Conservation (phyloP, 202 grass and related monocot species). For the Saccharum hybrid region DNA sequence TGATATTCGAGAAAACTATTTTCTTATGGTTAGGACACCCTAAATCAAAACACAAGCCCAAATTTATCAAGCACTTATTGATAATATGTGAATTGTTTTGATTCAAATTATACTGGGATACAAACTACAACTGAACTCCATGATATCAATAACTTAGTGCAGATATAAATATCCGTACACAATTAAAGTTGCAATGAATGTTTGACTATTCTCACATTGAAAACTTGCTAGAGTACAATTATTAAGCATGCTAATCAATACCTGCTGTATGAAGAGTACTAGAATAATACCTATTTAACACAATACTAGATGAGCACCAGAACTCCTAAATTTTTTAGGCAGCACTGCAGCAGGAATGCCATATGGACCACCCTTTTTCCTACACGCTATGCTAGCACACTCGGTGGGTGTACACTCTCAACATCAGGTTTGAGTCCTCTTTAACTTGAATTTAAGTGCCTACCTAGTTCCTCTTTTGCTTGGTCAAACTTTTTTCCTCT, state of each 20-base stretch:
- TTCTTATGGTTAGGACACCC: neutral
- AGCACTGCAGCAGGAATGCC: neutral
- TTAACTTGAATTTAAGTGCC: neutral
- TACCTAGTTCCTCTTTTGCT: neutral
- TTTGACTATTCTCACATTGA: neutral
- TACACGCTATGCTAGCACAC: neutral
- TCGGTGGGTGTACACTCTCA: neutral
- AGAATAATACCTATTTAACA: neutral
- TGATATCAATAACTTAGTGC: slow-evolving; percentile 4
- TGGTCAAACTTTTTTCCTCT: neutral
- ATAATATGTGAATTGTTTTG: slow-evolving; percentile 1
- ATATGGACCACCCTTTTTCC: neutral
- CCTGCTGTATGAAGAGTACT: neutral
- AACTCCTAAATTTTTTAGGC: neutral
- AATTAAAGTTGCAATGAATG: neutral
- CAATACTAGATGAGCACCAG: neutral
- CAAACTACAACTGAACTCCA: neutral
- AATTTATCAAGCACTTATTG: neutral
- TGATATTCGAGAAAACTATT: too few species aligned
- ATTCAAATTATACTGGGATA: slow-evolving; percentile 4
- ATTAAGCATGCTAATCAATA: slow-evolving; percentile 20
- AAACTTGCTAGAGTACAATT: slow-evolving; percentile 1
- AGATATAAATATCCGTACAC: neutral
- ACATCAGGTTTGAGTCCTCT: neutral
- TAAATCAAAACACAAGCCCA: neutral